A percentile compares a stretch with the other conserved stretches of the same genome.
Evolutionary conservation across 257 asterid genomes (phyloP).

Genomic region (Ocimum tenuiflorum): DNA sequence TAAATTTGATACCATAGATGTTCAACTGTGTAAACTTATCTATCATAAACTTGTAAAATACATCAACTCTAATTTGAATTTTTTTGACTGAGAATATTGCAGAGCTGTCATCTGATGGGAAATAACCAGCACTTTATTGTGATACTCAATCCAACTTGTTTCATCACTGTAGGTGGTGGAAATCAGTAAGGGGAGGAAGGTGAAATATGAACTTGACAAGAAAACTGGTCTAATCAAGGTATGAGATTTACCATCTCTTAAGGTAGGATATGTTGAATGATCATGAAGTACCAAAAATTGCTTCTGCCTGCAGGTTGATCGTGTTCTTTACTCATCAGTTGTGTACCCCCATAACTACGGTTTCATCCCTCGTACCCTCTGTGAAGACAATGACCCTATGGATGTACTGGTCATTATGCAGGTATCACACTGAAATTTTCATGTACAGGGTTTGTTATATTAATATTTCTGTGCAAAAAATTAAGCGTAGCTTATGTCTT

Average conservation of each 20-base stretch:
- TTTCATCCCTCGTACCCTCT: slow-evolving; percentile 90
- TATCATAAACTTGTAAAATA: neutral
- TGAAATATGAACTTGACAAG: slow-evolving; percentile 95
- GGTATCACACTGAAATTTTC: slow-evolving; percentile 34
- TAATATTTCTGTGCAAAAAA: too few relatives aligned
- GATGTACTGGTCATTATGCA: slow-evolving; percentile 98
- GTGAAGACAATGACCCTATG: slow-evolving; percentile 88
- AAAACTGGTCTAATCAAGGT: slow-evolving; percentile 97
- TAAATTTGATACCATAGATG: slow-evolving; percentile 10
- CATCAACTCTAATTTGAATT: too few relatives aligned
- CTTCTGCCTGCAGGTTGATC: slow-evolving; percentile 69
- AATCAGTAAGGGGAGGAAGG: slow-evolving; percentile 91
- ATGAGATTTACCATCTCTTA: slow-evolving; percentile 8
- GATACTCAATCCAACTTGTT: slow-evolving; percentile 7
- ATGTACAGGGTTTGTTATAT: too few relatives aligned
- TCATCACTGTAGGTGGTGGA: slow-evolving; percentile 69
- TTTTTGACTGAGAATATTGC: too few relatives aligned
- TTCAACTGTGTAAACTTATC: neutral
- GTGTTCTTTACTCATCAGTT: slow-evolving; percentile 90
- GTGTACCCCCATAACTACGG: slow-evolving; percentile 99
- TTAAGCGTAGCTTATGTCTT: too few relatives aligned
- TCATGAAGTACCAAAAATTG: slow-evolving; percentile 7
- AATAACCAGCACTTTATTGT: neutral
- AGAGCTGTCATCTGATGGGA: neutral
- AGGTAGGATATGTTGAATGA: neutral